Evolutionary conservation across 768 basidiomycete genomes (phyloP).

Genomic region (Saitozyma podzolica): DNA sequence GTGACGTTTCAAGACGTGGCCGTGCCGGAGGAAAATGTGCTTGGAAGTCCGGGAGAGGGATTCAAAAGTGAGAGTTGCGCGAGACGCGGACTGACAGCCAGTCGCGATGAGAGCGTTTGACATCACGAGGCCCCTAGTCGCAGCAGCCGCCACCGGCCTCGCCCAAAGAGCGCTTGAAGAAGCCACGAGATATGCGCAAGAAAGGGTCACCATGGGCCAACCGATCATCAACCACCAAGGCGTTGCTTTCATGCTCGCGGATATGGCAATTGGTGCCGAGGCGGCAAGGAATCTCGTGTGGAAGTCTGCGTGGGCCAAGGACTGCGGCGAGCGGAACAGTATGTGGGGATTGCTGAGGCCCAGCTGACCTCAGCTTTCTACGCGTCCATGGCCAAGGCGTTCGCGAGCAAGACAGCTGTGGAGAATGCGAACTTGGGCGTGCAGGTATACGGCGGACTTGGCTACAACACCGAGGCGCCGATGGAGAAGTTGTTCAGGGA

Average conservation of each 20-base stretch:
- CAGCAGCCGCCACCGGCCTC: constrained; percentile 53
- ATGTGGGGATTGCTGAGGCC: constrained; percentile 10
- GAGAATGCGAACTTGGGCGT: constrained; percentile 54
- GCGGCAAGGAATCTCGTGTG: constrained; percentile 50
- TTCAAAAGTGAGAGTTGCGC: constrained; percentile 47
- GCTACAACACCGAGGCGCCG: constrained; percentile 53
- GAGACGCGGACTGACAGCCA: neutral
- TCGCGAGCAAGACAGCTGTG: constrained; percentile 51
- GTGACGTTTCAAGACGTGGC: constrained; percentile 53
- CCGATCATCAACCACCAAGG: constrained; percentile 55
- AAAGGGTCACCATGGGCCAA: constrained; percentile 54
- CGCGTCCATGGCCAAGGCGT: constrained; percentile 54
- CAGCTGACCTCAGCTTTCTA: constrained; percentile 47
- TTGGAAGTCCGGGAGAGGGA: constrained; percentile 52
- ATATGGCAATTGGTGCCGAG: constrained; percentile 54
- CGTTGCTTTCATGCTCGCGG: constrained; percentile 54
- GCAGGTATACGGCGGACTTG: constrained; percentile 47
- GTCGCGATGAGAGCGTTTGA: constrained; percentile 54
- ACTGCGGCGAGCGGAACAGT: constrained; percentile 51
- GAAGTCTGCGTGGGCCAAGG: constrained; percentile 53
- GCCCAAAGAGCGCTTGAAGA: constrained; percentile 54
- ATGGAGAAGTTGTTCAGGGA: constrained; percentile 54
- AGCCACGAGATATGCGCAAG: constrained; percentile 54
- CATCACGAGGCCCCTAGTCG: constrained; percentile 54
- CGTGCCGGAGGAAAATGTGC: constrained; percentile 49